phyloP scores from a whole-genome alignment of 805 yeast genomes.

The Debaryomyces tyrocola region DNA sequence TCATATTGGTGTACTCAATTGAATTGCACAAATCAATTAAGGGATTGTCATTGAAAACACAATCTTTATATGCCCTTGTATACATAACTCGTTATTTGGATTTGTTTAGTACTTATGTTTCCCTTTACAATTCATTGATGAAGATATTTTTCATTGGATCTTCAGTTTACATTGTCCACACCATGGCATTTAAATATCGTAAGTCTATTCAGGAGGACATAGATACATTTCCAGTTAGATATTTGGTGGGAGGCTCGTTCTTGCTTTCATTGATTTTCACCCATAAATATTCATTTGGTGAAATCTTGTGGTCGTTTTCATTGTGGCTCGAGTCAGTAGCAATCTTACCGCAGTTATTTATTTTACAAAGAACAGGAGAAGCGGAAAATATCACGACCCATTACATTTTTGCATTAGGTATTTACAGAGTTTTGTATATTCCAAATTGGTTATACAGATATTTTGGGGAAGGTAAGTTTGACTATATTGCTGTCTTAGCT shows the following conservation, averaged over 20 bases:
- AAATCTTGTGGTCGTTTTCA: constrained; percentile 82
- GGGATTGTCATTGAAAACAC: constrained; percentile 90
- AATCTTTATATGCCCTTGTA: constrained; percentile 60
- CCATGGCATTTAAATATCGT: constrained; percentile 64
- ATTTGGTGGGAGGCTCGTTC: constrained; percentile 63
- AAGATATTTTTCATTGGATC: constrained; percentile 78
- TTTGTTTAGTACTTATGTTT: constrained; percentile 50
- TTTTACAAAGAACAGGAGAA: constrained; percentile 86
- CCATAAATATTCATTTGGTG: constrained; percentile 58
- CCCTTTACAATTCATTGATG: constrained; percentile 77
- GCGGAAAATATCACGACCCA: constrained; percentile 87
- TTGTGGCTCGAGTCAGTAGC: constrained; percentile 93
- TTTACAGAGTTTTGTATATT: constrained; percentile 84
- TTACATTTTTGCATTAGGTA: constrained; percentile 90
- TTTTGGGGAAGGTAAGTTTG: constrained; percentile 60
- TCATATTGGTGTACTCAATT: constrained; percentile 74
- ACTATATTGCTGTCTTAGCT: constrained; percentile 68
- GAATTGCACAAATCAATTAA: constrained; percentile 60
- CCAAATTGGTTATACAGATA: constrained; percentile 96
- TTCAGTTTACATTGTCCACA: constrained; percentile 69
- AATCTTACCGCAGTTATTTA: constrained; percentile 87
- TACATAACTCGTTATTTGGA: constrained; percentile 41
- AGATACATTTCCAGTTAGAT: constrained; percentile 71
- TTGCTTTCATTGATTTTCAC: constrained; percentile 62
- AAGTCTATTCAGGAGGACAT: constrained; percentile 60